Conservation (phyloP, 2,329 filamentous ascomycete species). For the Botrytis galanthina region DNA sequence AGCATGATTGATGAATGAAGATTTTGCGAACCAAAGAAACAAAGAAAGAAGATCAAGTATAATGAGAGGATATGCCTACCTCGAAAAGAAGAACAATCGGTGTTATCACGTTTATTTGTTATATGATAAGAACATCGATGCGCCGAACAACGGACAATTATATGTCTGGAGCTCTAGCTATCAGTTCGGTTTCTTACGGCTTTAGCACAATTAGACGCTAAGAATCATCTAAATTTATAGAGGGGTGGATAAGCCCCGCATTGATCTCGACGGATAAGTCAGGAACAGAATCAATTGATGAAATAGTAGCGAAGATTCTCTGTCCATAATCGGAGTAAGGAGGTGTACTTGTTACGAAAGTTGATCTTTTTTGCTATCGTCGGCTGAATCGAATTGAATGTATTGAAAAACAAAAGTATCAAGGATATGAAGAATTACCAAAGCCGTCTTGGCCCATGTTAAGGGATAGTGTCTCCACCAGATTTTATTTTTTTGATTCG, state of each 20-base stretch:
- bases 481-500: not conserved
- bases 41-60: not conserved
- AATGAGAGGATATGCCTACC: constrained; percentile 13
- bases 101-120: not conserved
- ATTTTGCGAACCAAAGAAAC: not conserved
- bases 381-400: not conserved
- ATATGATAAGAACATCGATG: not conserved
- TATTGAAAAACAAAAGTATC: not conserved
- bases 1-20: constrained; percentile 10
- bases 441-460: not conserved
- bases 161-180: not conserved
- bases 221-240: not conserved
- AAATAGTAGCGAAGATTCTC: not conserved
- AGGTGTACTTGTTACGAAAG: not conserved
- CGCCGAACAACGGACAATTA: constrained; percentile 4
- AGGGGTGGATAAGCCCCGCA: not conserved
- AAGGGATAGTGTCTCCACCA: not conserved
- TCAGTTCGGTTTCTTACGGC: constrained; percentile 3
- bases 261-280: constrained; percentile 10
- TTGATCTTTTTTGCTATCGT: not conserved
- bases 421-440: not conserved
- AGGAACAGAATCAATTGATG: not conserved
- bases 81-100: constrained; percentile 1
- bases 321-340: constrained; percentile 4
- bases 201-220: not conserved